Conservation (phyloP, 495 filamentous ascomycete species). For the Aspergillus diversus region DNA sequence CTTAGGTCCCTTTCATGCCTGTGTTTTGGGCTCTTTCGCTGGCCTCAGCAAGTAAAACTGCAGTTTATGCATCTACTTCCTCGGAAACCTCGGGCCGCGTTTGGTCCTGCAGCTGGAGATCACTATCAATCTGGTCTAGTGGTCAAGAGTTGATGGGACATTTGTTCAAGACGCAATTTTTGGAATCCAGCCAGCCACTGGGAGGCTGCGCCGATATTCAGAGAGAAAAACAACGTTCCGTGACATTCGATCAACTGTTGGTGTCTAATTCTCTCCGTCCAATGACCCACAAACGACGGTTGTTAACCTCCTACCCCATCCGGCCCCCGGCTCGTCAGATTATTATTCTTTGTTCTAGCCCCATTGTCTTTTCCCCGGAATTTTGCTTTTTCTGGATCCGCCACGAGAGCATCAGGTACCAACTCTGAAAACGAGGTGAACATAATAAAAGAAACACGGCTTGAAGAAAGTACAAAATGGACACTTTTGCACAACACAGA, state of each 20-base stretch:
- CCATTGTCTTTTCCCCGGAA: slow-evolving; percentile 6
- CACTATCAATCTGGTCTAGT: not conserved
- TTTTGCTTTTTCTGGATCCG: slow-evolving; percentile 4
- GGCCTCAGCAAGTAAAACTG: not conserved
- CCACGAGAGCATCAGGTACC: not conserved
- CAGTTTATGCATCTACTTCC: slow-evolving; percentile 1
- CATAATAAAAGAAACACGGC: slow-evolving; percentile 7
- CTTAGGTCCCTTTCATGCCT: not conserved
- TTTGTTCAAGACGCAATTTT: not conserved
- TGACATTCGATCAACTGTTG: not conserved
- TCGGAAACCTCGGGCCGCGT: slow-evolving; percentile 5
- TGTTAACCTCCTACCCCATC: not conserved
- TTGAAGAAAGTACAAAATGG: not conserved
- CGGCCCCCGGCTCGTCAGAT: not conserved
- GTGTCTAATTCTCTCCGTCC: not conserved
- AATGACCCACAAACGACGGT: not conserved
- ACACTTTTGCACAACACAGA: slow-evolving; percentile 14
- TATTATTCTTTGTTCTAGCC: not conserved
- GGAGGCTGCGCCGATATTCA: too few relatives aligned
- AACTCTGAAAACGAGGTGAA: not conserved
- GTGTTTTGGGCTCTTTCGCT: not conserved
- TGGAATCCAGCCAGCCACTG: not conserved
- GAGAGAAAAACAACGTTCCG: too few relatives aligned
- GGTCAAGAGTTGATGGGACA: not conserved
- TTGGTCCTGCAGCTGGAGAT: not conserved